Evolutionary conservation across 2,329 filamentous ascomycete genomes (phyloP), one percentile per base, ranked within the genome.

Genomic region (Pseudogymnoascus sp.): DNA sequence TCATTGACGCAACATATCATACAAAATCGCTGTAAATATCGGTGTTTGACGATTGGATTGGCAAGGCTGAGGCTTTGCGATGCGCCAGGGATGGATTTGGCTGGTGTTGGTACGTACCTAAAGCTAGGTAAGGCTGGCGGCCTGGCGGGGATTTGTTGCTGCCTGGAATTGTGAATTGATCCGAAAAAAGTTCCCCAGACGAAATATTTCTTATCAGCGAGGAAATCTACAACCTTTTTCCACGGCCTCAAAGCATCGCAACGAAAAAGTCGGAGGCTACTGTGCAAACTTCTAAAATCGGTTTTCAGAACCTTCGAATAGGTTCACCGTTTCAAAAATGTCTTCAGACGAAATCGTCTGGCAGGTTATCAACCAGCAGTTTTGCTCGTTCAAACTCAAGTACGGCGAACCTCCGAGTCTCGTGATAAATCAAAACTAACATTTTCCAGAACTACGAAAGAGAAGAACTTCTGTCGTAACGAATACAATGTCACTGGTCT

Each of bases 291-390:
- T 56, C 9, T 21, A 56, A 34, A 56, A 56, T 34, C 28, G 49
- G 28, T 56, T 34, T 21, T 34, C 49, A 56, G 49, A 34, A 21
- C 49, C 49, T 36, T 36, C 12, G 49, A 56, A 56, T 56, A 56
- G 49, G 49, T 56, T 34, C 34, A 56, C 49, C 49, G 49, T 7
- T 34, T 56, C 16, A 56, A 77, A 65, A 63, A 96, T 95, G 90
- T 86, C 90, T 64, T 96, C 91, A 67, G 93, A 97, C 81, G 93
- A 97, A 78, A 96, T 97, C 68, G 88, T 97, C 67, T 99, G 95
- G 95, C 88, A 93, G 75, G 90, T 97, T 64, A 96, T 97, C 69
- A 96, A 96, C 77, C 90, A 95, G 77, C 90, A 93, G 74, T 96
- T 95, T 75, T 97, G 95, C 80, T 88, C 89, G 61, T 97, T 93